These are phyloP conservation scores for Lumnitzera littorea DNA, from an alignment of 345 rosid genomes.

Conservation along the genomic window DNA sequence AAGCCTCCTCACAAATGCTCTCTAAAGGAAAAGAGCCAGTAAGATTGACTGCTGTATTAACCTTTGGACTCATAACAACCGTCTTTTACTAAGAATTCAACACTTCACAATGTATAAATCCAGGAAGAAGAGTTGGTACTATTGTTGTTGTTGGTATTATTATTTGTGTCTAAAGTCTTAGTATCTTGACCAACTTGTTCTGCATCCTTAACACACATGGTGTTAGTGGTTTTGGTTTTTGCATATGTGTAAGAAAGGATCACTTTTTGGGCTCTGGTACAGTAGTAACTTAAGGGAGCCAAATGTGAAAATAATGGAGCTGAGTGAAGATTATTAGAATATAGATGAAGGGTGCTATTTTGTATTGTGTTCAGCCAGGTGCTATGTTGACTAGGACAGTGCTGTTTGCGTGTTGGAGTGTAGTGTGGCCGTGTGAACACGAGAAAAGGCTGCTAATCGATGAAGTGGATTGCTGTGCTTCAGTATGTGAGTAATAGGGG, in stretches of 20 bases:
- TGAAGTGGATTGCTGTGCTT: too few relatives aligned
- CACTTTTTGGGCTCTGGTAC: too few relatives aligned
- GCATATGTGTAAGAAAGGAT: background rate
- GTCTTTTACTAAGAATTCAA: slow-evolving; percentile 36
- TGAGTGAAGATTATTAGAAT: slow-evolving; percentile 35
- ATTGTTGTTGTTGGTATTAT: slow-evolving; percentile 6
- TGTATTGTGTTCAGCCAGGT: too few relatives aligned
- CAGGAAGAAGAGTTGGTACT: slow-evolving; percentile 13
- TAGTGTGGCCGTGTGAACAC: too few relatives aligned
- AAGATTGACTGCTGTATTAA: slow-evolving; percentile 8
- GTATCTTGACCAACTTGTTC: slow-evolving; percentile 23
- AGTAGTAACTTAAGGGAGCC: background rate
- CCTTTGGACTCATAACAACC: slow-evolving; percentile 20
- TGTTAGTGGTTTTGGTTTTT: background rate
- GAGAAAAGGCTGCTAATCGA: too few relatives aligned
- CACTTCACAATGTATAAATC: slow-evolving; percentile 28
- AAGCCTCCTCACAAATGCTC: slow-evolving; percentile 52
- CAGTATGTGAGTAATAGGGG: too few relatives aligned
- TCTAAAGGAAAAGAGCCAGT: slow-evolving; percentile 39
- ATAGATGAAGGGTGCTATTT: slow-evolving; percentile 10
- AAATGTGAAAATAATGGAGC: slow-evolving; percentile 2
- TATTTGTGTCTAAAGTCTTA: slow-evolving; percentile 12
- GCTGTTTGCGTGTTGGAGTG: too few relatives aligned
- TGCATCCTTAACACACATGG: slow-evolving; percentile 49
- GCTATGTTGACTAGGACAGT: too few relatives aligned